Evolutionary conservation across 805 yeast species (phyloP).

Genomic region (Ogataea pignaliae): DNA sequence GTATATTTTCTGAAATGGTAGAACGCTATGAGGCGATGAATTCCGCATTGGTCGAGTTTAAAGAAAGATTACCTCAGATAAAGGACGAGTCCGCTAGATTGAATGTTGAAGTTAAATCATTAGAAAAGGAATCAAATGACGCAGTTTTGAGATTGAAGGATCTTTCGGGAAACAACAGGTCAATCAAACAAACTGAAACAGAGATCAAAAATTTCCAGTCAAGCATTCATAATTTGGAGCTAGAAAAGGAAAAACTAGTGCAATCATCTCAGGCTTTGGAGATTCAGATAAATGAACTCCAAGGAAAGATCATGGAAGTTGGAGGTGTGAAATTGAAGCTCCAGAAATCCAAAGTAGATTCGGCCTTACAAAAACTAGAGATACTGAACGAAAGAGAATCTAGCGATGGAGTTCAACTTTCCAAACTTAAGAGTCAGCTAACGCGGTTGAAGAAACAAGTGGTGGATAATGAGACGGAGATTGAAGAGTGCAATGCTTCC

Average conservation of each 20-base stretch:
- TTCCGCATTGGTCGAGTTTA: conserved; percentile 48
- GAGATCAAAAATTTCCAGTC: conserved; percentile 23
- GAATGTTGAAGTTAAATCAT: conserved; percentile 59
- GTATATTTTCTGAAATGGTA: conserved; percentile 44
- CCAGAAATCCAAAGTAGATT: conserved; percentile 79
- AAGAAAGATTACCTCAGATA: conserved; percentile 66
- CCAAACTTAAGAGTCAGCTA: conserved; percentile 62
- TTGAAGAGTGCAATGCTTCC: conserved; percentile 31
- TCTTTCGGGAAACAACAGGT: conserved; percentile 16
- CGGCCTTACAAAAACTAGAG: conserved; percentile 62
- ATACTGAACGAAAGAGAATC: conserved; percentile 52
- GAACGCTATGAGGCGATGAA: conserved; percentile 56
- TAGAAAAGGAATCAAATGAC: conserved; percentile 48
- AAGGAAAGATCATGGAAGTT: conserved; percentile 77
- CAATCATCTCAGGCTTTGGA: conserved; percentile 53
- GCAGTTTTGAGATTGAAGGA: conserved; percentile 41
- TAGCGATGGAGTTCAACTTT: conserved; percentile 49
- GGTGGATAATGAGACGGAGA: conserved; percentile 43
- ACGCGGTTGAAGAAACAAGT: conserved; percentile 49
- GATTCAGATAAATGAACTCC: conserved; percentile 52
- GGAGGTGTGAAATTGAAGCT: conserved; percentile 84
- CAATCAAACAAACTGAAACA: conserved; percentile 21
- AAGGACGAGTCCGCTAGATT: conserved; percentile 57
- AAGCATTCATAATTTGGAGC: conserved; percentile 13
- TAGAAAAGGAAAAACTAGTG: conserved; percentile 36